phyloP scores from a whole-genome alignment of 116 monocot species.

The Cymodocea nodosa region DNA sequence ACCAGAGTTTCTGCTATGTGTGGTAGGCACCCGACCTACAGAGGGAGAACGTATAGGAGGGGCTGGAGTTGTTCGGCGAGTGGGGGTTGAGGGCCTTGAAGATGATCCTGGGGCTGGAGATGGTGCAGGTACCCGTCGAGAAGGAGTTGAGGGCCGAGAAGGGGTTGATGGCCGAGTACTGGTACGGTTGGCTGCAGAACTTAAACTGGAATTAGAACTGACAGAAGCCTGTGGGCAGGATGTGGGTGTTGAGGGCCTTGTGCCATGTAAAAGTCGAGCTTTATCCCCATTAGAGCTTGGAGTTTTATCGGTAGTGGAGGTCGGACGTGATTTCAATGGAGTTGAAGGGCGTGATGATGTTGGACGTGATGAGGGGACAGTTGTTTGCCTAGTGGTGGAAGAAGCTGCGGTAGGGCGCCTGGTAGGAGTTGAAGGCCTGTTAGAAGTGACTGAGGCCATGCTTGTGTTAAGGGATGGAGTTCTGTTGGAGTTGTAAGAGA shows the following conservation, averaged over 20 bases:
- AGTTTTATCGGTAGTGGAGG: constrained; percentile 6
- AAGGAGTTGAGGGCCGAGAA: constrained; percentile 9
- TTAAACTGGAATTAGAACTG: constrained; percentile 22
- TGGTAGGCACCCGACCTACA: constrained; percentile 6
- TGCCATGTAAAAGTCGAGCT: constrained; percentile 16
- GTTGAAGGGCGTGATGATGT: constrained; percentile 29
- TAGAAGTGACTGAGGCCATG: constrained; percentile 27
- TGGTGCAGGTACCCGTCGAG: constrained; percentile 14
- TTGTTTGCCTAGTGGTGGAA: not conserved
- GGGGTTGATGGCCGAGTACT: constrained; percentile 49
- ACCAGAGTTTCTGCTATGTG: constrained; percentile 7
- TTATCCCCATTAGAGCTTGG: constrained; percentile 18
- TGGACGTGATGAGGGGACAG: constrained; percentile 12
- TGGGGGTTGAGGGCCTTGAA: constrained; percentile 55
- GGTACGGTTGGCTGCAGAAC: constrained; percentile 9
- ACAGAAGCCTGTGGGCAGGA: constrained; percentile 25
- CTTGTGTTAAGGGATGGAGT: constrained; percentile 52
- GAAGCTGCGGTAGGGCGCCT: constrained; percentile 1
- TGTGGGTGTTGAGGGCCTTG: constrained; percentile 76
- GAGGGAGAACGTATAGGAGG: constrained; percentile 32
- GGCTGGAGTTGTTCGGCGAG: constrained; percentile 17
- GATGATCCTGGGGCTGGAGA: constrained; percentile 5
- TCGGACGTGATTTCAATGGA: constrained; percentile 14
- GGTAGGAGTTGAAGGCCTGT: constrained; percentile 22
- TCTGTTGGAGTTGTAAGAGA: constrained; percentile 7